Evolutionary conservation across 2,329 filamentous ascomycete genomes (phyloP), one percentile per base, ranked within the genome.

Genomic region (Mycogone perniciosa): DNA sequence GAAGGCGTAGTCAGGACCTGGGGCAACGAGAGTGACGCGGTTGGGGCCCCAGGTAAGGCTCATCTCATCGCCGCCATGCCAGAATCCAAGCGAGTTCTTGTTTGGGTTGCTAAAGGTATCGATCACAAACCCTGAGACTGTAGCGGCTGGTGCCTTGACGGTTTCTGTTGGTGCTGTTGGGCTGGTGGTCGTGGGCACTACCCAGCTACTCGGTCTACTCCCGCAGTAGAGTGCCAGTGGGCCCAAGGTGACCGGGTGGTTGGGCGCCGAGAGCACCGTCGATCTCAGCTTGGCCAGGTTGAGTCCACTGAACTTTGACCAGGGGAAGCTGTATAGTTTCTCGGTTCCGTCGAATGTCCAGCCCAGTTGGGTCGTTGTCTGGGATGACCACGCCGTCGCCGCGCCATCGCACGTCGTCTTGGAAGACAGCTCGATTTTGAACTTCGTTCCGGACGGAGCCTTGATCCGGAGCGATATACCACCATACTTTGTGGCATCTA

Each of bases 21-120:
- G 31, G 56, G 64, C 61, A 61, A 64, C 63, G 57, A 70, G 34
- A 53, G 73, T 77, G 54, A 86, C 67, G 53, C 71, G 73, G 54
- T 74, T 75, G 46, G 66, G 64, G n/a, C 71, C 70, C 58, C 78
- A 78, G 9, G 73, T 75, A 27, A 79, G 64, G 5, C 66, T 70
- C 60, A 84, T 75, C 11, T 86, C 82, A 43, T 83, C 81, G n/a
- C 72, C 72, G 7, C 84, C 84, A 62, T 86, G 83, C 77, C 81
- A 87, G 64, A 80, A 76, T 3, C 76, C 78, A 2, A 86, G 72
- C 13, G 78, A 74, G 59, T 88, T 87, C 29, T 66, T 72, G 54
- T 73, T 67, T 3, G 65, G 51, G 56, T 71, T 73, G 34, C 66
- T 66, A 56, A 88, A 88, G 4, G 73, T 74, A 65, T 88, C 84